phyloP scores from a whole-genome alignment of 2,329 filamentous ascomycete genomes.

The Thermoascus crustaceus region DNA sequence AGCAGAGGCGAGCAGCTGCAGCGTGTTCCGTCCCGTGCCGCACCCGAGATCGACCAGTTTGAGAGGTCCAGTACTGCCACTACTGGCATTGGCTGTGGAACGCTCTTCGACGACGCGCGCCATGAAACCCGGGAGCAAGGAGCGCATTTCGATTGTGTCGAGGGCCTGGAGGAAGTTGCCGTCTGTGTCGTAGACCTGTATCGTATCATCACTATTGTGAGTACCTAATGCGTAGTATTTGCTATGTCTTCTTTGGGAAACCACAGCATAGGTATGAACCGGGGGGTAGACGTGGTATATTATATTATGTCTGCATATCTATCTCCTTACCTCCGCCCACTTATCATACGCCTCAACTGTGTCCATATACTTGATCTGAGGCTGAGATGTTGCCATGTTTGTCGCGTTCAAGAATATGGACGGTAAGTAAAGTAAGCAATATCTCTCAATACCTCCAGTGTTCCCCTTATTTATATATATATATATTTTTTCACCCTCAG shows the following conservation, averaged over 20 bases:
- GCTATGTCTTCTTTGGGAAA: too few species aligned
- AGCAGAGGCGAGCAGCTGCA: constrained; percentile 35
- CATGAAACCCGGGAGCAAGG: constrained; percentile 45
- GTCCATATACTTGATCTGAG: constrained; percentile 25
- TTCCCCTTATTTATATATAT: too few species aligned
- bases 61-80: constrained; percentile 9
- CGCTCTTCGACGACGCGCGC: too few species aligned
- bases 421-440: too few species aligned
- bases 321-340: constrained; percentile 26
- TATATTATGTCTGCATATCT: background rate
- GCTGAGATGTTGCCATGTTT: too few species aligned
- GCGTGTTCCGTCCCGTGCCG: constrained; percentile 57
- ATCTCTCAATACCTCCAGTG: too few species aligned
- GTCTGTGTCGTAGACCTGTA: constrained; percentile 54
- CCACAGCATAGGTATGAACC: too few species aligned
- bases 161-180: constrained; percentile 59
- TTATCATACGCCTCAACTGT: constrained; percentile 31
- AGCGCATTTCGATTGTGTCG: constrained; percentile 49
- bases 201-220: background rate
- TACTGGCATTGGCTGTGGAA: constrained; percentile 1
- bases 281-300: background rate
- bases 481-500: too few species aligned
- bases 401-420: too few species aligned
- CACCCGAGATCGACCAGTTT: constrained; percentile 56
- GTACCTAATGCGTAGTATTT: too few species aligned